Base-by-base conservation (phyloP, 1,139 yeast species). In the Kodamaea derodonti region DNA sequence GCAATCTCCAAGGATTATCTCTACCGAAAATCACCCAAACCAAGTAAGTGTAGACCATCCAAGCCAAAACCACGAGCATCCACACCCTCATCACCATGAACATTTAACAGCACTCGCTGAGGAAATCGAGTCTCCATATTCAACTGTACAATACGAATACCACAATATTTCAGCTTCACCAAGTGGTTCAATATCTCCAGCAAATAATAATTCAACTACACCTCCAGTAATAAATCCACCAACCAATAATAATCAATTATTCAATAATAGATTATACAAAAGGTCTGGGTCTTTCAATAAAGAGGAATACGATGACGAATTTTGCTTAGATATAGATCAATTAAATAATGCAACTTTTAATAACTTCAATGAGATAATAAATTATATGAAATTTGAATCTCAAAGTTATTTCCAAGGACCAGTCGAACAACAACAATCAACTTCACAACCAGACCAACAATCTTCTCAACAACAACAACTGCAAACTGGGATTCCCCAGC, bases 261-360 rank as follows among this genome's bases (percentile, higher is more conserved):
- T 23, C 30, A 22, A 31, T 24, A 24, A 29, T 27, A 34, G 31
- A 30, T 30, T 30, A 30, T 38, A 23, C 37, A 35, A 33, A 28
- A 29, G 34, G 5, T 14, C 33, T 14, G 32, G 26, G 23, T 28
- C 37, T 4, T 31, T 24, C 26, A 27, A 26, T 27, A 37, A 39
- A 12, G 57, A 60, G 11, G 73, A 69, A 43, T 68, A 66, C 45
- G 75, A 68, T 43, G 75, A 69, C 42, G 74, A 67, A 29, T 69
- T 52, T 44, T 69, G 75, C 47, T 60, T 69, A 38, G 75, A 69
- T 43, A 54, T 62, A 12, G 75, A 69, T 39, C 75, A 69, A 48
- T 58, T 69, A 50, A 61, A 58, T 40, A 48, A 46, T 28, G 41
- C 48, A 3, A 50, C 47, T 12, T 47, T 40, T 38, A 46, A 47